Conservation (phyloP, 352 stramenopile species). For the Halophytophthora polymorphica region DNA sequence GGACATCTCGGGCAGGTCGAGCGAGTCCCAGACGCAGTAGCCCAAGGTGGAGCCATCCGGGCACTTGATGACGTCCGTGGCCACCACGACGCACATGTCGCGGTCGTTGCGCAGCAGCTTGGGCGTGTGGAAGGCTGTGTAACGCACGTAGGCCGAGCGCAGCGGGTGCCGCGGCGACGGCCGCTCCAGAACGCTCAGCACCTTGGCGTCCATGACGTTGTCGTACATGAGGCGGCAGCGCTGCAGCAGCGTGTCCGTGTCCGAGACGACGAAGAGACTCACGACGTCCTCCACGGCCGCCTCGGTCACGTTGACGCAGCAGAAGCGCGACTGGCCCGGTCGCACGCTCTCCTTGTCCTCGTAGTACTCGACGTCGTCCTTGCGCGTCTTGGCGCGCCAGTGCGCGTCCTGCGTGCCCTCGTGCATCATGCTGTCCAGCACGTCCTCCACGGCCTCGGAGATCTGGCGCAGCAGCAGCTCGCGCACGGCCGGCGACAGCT, state of each 20-base stretch:
- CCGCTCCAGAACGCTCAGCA: conserved; percentile 32
- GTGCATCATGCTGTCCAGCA: conserved; percentile 36
- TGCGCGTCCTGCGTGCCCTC: conserved; percentile 22
- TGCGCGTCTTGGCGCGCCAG: conserved; percentile 30
- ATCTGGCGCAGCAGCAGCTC: conserved; percentile 28
- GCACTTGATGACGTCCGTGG: conserved; percentile 32
- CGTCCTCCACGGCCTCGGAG: conserved; percentile 25
- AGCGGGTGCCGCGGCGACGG: conserved; percentile 26
- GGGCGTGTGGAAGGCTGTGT: conserved; percentile 36
- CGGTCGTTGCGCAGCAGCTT: conserved; percentile 29
- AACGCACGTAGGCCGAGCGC: conserved; percentile 37
- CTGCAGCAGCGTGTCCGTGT: conserved; percentile 30
- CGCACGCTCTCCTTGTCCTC: conserved; percentile 28
- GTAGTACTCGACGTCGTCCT: conserved; percentile 38
- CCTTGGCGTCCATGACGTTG: conserved; percentile 34
- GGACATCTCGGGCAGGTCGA: conserved; percentile 32
- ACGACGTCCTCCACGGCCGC: conserved; percentile 37
- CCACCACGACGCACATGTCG: conserved; percentile 39
- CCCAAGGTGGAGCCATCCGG: conserved; percentile 34
- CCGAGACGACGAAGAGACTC: conserved; percentile 30
- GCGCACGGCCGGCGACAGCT: conserved; percentile 23
- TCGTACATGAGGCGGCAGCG: conserved; percentile 39
- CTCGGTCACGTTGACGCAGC: conserved; percentile 26
- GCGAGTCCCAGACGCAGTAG: conserved; percentile 47
- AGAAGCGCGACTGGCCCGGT: conserved; percentile 34